Conservation (phyloP, 768 basidiomycete genomes). For the Cubamyces sp. region DNA sequence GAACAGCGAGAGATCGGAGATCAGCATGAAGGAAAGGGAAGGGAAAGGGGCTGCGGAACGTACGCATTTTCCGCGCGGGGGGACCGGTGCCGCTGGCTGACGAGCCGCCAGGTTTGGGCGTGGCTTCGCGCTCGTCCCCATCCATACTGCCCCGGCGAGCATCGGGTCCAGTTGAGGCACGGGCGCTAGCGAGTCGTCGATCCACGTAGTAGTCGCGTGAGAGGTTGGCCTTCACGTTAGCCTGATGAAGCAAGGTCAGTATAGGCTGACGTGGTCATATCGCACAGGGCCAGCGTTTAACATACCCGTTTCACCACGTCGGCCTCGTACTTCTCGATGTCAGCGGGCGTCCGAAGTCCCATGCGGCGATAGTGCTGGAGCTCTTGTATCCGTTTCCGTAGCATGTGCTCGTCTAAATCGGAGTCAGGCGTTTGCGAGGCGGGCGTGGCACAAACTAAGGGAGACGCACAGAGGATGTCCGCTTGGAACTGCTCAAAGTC, state of each 20-base stretch:
- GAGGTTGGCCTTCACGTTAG: conserved; percentile 61
- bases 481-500: conserved; percentile 89
- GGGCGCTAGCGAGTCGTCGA: conserved; percentile 53
- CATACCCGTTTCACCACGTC: conserved; percentile 76
- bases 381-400: conserved; percentile 89
- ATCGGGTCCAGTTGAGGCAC: conserved; percentile 60
- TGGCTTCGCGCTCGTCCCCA: conserved; percentile 54
- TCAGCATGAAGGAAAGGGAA: background rate
- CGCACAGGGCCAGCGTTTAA: conserved; percentile 16
- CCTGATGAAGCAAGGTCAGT: conserved; percentile 40
- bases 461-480: conserved; percentile 82
- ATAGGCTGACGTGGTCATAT: conserved; percentile 13
- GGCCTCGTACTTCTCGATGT: conserved; percentile 87
- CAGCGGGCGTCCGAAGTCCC: conserved; percentile 82
- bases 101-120: conserved; percentile 49
- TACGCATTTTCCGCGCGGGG: conserved; percentile 48
- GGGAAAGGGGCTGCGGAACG: conserved; percentile 18
- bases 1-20: conserved; percentile 13
- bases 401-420: conserved; percentile 75
- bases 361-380: conserved; percentile 88
- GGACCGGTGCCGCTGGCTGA: conserved; percentile 38
- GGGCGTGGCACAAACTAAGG: conserved; percentile 4
- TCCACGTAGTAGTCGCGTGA: conserved; percentile 59
- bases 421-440: background rate
- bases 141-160: conserved; percentile 49